Evolutionary conservation across 23 red algal genomes (phyloP), one percentile per base, ranked within the genome.

Genomic region (Gracilariopsis chorda): DNA sequence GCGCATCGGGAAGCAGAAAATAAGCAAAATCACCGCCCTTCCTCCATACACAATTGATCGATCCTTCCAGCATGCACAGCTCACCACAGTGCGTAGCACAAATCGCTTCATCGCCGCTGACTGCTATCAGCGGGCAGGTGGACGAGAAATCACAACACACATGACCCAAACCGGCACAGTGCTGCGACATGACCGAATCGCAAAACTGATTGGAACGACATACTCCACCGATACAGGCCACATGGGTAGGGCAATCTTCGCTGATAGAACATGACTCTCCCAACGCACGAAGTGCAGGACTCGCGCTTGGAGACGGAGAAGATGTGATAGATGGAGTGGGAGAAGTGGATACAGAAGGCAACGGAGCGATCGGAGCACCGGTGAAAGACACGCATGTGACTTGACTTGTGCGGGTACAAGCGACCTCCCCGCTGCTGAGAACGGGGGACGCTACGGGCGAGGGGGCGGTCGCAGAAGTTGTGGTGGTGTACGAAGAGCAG

Each of bases 41-140:
- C 40, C 67, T 45, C 67, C 67, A 73, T 4, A 73, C 67, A 46
- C 67, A 73, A 1, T 73, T 7, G 28, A 73, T 73, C n/a, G 39
- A 45, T 21, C 67, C 67, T 9, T 73, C n/a, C 17, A 73, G n/a
- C 67, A 73, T 73, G 28, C 67, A 73, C 42, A 73, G 47, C 67
- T 73, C 67, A 28, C 67, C 67, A 37, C 67, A 73, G n/a, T 73
- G 42, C 67, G 42, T 73, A n/a, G 67, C 67, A 23, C 67, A 73
- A 32, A 73, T 42, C 20, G 67, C 67, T 35, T 73, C 67, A 73
- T 73, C 67, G 39, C 67, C 21, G 42, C n/a, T 12, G 20, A 73
- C 67, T 42, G 47, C 47, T 36, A 27, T 25, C 20, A 73, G 29
- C 19, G 67, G 67, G 17, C 67, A 73, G 10, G 36, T 36, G 20